Base-by-base conservation (phyloP, 2,329 filamentous ascomycete species). In the Fusarium nematophilum region DNA sequence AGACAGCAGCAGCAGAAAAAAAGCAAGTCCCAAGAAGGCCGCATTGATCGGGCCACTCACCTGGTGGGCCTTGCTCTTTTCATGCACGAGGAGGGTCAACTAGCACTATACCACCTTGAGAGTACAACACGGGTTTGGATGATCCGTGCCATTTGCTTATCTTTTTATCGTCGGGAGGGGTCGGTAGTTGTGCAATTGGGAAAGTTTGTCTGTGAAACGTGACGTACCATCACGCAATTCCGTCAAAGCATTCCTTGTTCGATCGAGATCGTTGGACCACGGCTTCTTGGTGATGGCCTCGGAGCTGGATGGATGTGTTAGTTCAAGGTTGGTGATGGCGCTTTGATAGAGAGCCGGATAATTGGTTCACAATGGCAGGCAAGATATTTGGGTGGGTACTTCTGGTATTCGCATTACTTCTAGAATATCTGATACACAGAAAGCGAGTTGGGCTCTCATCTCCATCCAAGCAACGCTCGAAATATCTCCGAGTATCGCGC, bases 381-480 rank as follows among this genome's bases (percentile, higher is more conserved):
- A n/a, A n/a, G n/a, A n/a, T n/a, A n/a, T 67, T 30, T 83, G 80
- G 85, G 83, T 84, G 84, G 84, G 84, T 87, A 86, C 82, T 83
- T 86, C 84, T 87, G 84, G 83, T 86, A 86, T 86, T 84, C 75
- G 77, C 61, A 69, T 71, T 74, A 72, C 70, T 57, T 72, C 59
- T 67, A 68, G 59, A 72, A 77, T 82, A 84, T 81, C 77, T 81
- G 78, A 84, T 86, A 86, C 84, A 75, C 84, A 87, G 83, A 86
- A 83, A 86, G 84, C 84, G 83, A 85, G 83, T 80, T 83, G 78
- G 75, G 73, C 76, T 73, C 68, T 69, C 62, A 69, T 75, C 73
- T 71, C 69, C 63, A 59, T 63, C 51, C 59, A 57, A 44, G 51
- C 47, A 60, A 59, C 61, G 61, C 61, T 44, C 56, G 48, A 62